phyloP scores from a whole-genome alignment of 352 stramenopile species.

The Phytophthora idaei region DNA sequence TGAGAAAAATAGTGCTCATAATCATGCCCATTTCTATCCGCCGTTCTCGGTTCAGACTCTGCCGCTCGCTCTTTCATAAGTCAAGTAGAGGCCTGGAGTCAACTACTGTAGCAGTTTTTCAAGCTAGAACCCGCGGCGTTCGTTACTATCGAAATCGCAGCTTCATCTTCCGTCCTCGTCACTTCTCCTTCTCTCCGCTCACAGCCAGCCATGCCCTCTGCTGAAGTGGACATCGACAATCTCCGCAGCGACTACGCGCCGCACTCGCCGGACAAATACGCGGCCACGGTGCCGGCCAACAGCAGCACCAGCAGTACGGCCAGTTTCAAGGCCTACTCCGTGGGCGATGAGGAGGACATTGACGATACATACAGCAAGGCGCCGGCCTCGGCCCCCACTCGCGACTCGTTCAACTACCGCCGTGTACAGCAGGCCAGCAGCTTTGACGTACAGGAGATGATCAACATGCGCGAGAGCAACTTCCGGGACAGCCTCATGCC shows the following conservation, averaged over 20 bases:
- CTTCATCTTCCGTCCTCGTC: constrained; percentile 3
- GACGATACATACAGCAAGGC: constrained; percentile 22
- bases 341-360: constrained; percentile 38
- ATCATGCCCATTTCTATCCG: background rate
- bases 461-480: constrained; percentile 52
- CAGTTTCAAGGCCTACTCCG: constrained; percentile 36
- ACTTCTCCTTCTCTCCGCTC: constrained; percentile 4
- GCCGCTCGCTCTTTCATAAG: constrained; percentile 27
- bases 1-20: too few relatives aligned
- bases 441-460: constrained; percentile 72
- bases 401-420: constrained; percentile 33
- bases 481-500: constrained; percentile 64
- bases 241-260: constrained; percentile 26
- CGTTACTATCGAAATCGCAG: constrained; percentile 12
- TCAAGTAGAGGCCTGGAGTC: constrained; percentile 21
- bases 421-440: constrained; percentile 45
- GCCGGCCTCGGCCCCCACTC: constrained; percentile 2
- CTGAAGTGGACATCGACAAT: constrained; percentile 52
- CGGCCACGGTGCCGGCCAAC: constrained; percentile 7
- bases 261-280: constrained; percentile 21
- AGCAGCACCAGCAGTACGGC: constrained; percentile 34
- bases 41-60: constrained; percentile 21
- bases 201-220: constrained; percentile 31
- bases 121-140: background rate
- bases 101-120: constrained; percentile 9